A percentile compares a stretch with the other conserved stretches of the same genome.
Evolutionary conservation across 208 protist species (phyloP).

Genomic region (Trypanosomatidae sp.): DNA sequence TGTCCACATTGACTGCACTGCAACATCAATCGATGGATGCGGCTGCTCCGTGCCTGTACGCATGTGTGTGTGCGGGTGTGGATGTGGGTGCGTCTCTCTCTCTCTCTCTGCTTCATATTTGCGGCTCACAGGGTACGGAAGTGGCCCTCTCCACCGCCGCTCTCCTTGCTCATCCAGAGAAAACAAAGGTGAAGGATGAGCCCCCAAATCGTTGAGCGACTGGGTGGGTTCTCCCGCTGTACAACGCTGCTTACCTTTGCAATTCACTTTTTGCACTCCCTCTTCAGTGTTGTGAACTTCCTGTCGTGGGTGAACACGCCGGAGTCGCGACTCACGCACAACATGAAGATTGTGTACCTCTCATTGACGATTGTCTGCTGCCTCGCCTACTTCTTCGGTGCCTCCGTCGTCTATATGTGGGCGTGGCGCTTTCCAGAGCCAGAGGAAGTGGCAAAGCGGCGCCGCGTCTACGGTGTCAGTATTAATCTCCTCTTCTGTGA

Average conservation of each 20-base stretch:
- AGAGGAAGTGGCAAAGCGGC: constrained; percentile 82
- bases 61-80: neutral
- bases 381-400: constrained; percentile 64
- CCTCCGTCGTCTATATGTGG: constrained; percentile 91
- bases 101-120: neutral
- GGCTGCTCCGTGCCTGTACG: neutral
- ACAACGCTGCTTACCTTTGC: constrained; percentile 71
- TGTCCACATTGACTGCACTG: neutral
- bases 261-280: constrained; percentile 79
- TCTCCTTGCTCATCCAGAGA: neutral
- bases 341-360: constrained; percentile 57
- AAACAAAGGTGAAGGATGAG: constrained; percentile 13
- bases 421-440: constrained; percentile 88
- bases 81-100: neutral
- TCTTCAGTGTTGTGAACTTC: constrained; percentile 76
- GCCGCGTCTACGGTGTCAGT: constrained; percentile 74
- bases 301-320: constrained; percentile 62
- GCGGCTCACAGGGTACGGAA: neutral
- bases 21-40: neutral
- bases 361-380: constrained; percentile 62
- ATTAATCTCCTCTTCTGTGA: constrained; percentile 83
- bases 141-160: neutral
- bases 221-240: constrained; percentile 60
- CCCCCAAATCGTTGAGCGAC: constrained; percentile 48
- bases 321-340: constrained; percentile 14